Evolutionary conservation across 768 basidiomycete species (phyloP).

Genomic region (Rhodocollybia butyracea): DNA sequence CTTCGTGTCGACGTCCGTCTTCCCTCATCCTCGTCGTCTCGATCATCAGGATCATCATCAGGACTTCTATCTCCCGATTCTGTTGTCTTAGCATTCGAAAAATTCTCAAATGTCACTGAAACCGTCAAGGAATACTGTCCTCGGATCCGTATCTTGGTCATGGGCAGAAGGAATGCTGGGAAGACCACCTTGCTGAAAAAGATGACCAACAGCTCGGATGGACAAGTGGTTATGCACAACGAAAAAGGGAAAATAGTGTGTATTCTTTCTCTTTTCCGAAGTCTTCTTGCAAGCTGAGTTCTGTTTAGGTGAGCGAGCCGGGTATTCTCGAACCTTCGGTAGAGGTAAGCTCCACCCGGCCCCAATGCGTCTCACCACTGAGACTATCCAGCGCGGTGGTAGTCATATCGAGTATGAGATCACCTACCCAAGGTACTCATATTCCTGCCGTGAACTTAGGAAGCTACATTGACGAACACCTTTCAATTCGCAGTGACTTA

Average conservation of each 20-base stretch:
- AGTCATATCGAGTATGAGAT: conserved; percentile 3
- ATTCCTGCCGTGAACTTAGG: no score
- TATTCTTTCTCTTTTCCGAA: not conserved
- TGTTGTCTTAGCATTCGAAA: conserved; percentile 26
- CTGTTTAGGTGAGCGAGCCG: no score
- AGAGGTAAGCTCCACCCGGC: not conserved
- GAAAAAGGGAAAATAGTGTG: not conserved
- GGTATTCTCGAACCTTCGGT: not conserved
- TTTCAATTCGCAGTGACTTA: no score
- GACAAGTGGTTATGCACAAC: not conserved
- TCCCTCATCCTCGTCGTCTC: no score
- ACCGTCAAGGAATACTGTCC: not conserved
- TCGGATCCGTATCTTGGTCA: not conserved
- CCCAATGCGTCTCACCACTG: not conserved
- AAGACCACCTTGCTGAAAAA: conserved; percentile 3
- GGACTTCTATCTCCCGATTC: no score
- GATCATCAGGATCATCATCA: no score
- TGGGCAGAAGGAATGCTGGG: not conserved
- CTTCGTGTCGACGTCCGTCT: no score
- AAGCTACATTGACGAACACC: no score
- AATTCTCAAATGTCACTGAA: conserved; percentile 21
- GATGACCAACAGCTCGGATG: conserved; percentile 1
- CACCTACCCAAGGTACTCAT: no score
- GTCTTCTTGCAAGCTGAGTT: not conserved
- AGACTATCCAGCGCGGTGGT: conserved; percentile 1